Percentiles rank a stretch among this genome's conserved stretches.
Evolutionary conservation across 768 basidiomycete species (phyloP).

Genomic region (Asterophora lycoperdoides): DNA sequence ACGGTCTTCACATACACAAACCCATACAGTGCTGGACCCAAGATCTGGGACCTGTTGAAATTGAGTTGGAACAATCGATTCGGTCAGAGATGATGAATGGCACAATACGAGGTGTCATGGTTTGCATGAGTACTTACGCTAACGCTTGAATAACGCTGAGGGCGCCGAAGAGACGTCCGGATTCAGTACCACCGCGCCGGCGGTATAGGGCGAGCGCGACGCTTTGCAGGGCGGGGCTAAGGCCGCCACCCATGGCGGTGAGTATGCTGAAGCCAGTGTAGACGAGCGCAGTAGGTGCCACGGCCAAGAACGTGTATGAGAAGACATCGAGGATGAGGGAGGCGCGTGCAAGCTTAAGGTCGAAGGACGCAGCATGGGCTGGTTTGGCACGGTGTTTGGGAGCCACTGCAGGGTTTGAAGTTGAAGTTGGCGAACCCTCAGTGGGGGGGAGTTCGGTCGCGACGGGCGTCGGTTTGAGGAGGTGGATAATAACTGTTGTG

Average conservation of each 20-base stretch:
- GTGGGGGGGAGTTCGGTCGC: conserved; percentile 22
- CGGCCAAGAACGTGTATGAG: conserved; percentile 45
- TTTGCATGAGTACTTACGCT: conserved; percentile 34
- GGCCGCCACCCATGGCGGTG: conserved; percentile 57
- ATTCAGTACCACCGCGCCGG: conserved; percentile 52
- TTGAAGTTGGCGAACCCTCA: too few species aligned
- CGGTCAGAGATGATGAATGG: too few species aligned
- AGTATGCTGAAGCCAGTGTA: conserved; percentile 52
- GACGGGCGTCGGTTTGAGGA: conserved; percentile 42
- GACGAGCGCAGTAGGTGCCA: conserved; percentile 39
- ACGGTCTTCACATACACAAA: conserved; percentile 70
- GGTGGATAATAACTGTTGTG: conserved; percentile 47
- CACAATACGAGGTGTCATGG: not conserved
- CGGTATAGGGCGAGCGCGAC: conserved; percentile 66
- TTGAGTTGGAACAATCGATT: not conserved
- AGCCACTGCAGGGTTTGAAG: not conserved
- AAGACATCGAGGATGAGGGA: conserved; percentile 57
- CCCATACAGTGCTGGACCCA: conserved; percentile 73
- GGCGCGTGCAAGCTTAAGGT: conserved; percentile 61
- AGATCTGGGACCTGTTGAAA: conserved; percentile 51
- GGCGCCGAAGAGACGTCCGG: conserved; percentile 77
- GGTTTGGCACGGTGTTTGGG: conserved; percentile 19
- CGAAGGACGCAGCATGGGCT: conserved; percentile 51
- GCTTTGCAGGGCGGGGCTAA: conserved; percentile 64
- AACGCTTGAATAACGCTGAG: conserved; percentile 71